Conservation (phyloP, 208 protist genomes). For the Vickermania spadyakhi region DNA sequence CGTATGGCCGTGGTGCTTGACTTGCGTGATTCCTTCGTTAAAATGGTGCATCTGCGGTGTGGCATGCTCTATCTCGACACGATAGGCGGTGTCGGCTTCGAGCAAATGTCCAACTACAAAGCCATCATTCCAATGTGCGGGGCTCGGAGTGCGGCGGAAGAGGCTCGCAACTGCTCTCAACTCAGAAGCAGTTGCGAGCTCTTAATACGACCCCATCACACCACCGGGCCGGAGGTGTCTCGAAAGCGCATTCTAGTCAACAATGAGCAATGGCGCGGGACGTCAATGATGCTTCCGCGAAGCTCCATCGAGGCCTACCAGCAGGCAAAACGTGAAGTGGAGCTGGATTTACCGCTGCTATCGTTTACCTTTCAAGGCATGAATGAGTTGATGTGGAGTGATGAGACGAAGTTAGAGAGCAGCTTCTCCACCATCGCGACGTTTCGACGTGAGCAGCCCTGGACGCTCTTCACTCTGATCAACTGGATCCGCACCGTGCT, state of each 20-base stretch:
- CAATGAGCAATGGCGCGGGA: conserved; percentile 1
- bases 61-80: conserved; percentile 32
- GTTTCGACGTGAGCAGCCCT: conserved; percentile 8
- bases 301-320: conserved; percentile 7
- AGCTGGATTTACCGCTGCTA: conserved; percentile 38
- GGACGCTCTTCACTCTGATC: conserved; percentile 45
- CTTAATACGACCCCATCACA: background rate
- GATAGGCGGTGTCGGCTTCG: conserved; percentile 37
- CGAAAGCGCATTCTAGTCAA: conserved; percentile 2
- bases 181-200: background rate
- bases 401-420: conserved; percentile 9
- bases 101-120: conserved; percentile 33
- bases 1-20: conserved; percentile 42
- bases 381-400: background rate
- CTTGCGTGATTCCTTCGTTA: conserved; percentile 39
- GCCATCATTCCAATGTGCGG: conserved; percentile 24
- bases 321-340: conserved; percentile 24
- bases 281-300: conserved; percentile 15
- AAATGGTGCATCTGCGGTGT: conserved; percentile 35
- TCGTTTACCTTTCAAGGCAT: conserved; percentile 36
- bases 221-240: background rate
- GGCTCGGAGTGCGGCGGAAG: background rate
- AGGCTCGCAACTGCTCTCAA: conserved; percentile 1
- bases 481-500: conserved; percentile 38
- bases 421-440: conserved; percentile 1